Percentiles rank a stretch among this genome's conserved stretches.
Conservation (phyloP, 345 rosid genomes). For the Eucalyptus sideroxylon region DNA sequence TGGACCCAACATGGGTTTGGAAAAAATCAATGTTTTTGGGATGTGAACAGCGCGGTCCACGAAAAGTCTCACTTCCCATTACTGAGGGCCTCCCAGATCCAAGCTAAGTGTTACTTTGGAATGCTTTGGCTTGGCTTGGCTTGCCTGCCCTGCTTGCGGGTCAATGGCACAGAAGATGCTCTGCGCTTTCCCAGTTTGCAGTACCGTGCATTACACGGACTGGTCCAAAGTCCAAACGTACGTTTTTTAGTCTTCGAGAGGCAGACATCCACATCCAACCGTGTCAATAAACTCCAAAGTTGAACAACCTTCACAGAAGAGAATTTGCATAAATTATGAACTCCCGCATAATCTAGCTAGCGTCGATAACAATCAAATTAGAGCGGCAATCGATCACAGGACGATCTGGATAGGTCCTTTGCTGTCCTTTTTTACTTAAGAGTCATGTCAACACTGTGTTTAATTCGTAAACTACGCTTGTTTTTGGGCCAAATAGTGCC, state of each 20-base stretch:
- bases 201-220: background rate
- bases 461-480: background rate
- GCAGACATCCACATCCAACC: background rate
- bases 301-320: background rate
- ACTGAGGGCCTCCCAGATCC: background rate
- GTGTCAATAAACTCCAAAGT: background rate
- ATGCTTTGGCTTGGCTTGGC: background rate
- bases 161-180: background rate
- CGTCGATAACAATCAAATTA: background rate
- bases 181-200: background rate
- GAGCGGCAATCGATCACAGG: background rate
- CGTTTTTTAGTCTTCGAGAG: background rate
- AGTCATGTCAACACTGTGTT: no score
- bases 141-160: background rate
- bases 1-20: background rate
- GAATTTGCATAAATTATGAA: background rate
- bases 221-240: background rate
- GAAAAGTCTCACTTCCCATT: background rate
- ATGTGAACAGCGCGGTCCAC: background rate
- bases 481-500: background rate
- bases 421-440: background rate
- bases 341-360: background rate
- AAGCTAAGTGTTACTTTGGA: background rate
- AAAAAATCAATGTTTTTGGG: background rate
- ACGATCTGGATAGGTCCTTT: background rate